These are phyloP conservation scores for Pseudocercospora eumusae DNA, from an alignment of 2,329 filamentous ascomycete species.

Conservation along the genomic window DNA sequence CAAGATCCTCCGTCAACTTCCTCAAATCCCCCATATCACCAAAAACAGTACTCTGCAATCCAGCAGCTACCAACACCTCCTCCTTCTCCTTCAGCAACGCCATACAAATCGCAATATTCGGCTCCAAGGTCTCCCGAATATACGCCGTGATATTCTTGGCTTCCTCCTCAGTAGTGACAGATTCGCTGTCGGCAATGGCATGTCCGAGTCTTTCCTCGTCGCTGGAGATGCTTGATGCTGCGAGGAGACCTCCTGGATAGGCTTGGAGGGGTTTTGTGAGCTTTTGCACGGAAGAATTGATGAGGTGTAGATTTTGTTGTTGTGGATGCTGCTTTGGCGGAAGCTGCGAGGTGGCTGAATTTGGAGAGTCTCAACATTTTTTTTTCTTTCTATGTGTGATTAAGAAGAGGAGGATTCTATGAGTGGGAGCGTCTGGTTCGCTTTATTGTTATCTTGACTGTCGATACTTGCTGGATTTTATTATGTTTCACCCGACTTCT, in stretches of 20 bases:
- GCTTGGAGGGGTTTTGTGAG: conserved; percentile 19
- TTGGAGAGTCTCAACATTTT: conserved; percentile 29
- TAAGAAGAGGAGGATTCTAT: not conserved
- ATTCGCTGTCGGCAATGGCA: conserved; percentile 25
- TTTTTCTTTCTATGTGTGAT: not conserved
- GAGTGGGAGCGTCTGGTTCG: not conserved
- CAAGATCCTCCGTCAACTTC: conserved; percentile 21
- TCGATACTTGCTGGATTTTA: no score
- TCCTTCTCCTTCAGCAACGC: conserved; percentile 24
- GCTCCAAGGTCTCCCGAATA: conserved; percentile 25
- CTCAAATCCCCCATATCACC: conserved; percentile 29
- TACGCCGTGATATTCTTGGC: conserved; percentile 24
- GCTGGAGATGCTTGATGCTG: conserved; percentile 27
- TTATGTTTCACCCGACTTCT: not conserved
- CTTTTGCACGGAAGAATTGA: conserved; percentile 27
- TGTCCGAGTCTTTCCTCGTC: conserved; percentile 27
- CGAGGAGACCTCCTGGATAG: conserved; percentile 30
- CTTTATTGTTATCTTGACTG: not conserved
- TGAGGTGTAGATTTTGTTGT: conserved; percentile 27
- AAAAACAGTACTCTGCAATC: conserved; percentile 24
- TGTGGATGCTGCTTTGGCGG: conserved; percentile 27
- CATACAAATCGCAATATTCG: conserved; percentile 27
- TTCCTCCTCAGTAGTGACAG: conserved; percentile 23
- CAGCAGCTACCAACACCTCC: conserved; percentile 20
- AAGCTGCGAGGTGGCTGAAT: conserved; percentile 26